These are phyloP conservation scores for Catharanthus roseus DNA, from an alignment of 257 asterid species.

Conservation along the genomic window DNA sequence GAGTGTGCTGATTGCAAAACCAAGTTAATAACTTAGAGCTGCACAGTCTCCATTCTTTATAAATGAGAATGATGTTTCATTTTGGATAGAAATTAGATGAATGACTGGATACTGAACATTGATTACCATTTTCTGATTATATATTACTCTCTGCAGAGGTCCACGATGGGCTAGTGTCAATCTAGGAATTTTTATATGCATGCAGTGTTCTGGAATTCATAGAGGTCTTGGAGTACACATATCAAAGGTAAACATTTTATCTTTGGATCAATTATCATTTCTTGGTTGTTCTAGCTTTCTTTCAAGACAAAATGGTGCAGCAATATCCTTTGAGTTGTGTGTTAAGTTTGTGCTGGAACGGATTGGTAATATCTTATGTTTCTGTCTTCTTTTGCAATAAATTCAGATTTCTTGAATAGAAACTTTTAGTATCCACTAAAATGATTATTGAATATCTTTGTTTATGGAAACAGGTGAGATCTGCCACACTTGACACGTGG, in stretches of 20 bases:
- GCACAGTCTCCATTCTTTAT: background rate
- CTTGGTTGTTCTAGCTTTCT: background rate
- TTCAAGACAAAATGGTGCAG: background rate
- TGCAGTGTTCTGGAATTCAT: conserved; percentile 44
- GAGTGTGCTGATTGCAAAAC: conserved; percentile 43
- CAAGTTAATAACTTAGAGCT: conserved; percentile 18
- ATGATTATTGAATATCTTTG: background rate
- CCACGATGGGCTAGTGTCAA: conserved; percentile 52
- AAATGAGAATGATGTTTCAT: background rate
- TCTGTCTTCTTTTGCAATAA: background rate
- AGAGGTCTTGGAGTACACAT: conserved; percentile 45
- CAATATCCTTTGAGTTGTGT: background rate
- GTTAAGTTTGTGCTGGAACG: background rate
- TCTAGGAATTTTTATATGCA: conserved; percentile 40
- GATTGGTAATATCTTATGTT: background rate
- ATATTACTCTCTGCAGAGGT: conserved; percentile 23
- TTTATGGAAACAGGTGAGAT: conserved; percentile 31
- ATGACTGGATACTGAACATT: background rate
- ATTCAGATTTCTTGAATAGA: background rate
- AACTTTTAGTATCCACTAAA: too few relatives aligned
- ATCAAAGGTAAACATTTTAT: conserved; percentile 29
- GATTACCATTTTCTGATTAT: background rate
- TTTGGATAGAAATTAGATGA: conserved; percentile 1
- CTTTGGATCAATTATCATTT: background rate
- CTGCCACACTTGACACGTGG: conserved; percentile 47